Conservation (phyloP, 345 rosid species). For the Euphorbia lathyris region DNA sequence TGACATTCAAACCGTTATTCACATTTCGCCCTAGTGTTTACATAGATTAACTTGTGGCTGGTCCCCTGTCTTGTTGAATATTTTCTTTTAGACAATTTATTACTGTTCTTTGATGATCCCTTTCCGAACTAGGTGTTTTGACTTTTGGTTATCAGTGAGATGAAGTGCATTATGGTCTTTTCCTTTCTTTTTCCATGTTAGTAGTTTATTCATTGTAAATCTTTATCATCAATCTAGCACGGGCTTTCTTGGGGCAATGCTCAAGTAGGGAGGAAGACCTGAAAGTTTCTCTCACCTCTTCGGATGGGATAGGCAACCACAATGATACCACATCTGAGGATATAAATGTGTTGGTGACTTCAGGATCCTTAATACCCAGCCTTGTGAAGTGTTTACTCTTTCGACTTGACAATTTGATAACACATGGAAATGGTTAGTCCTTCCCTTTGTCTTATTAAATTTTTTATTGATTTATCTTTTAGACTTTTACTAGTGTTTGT, state of each 20-base stretch:
- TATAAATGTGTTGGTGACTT: conserved; percentile 78
- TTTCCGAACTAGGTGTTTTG: neutral
- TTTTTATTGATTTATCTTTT: neutral
- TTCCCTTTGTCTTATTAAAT: conserved; percentile 2
- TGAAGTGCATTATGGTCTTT: neutral
- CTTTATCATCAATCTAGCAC: conserved; percentile 49
- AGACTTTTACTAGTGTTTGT: neutral
- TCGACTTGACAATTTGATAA: conserved; percentile 53
- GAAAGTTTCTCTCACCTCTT: conserved; percentile 10
- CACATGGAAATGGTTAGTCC: conserved; percentile 62
- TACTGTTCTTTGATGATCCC: neutral
- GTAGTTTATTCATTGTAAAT: conserved; percentile 13
- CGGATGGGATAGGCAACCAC: conserved; percentile 18
- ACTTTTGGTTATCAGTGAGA: neutral
- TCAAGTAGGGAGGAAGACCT: conserved; percentile 44
- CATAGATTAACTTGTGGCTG: neutral
- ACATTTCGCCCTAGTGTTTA: neutral
- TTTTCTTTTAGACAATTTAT: neutral
- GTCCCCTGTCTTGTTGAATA: neutral
- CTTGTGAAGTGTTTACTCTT: conserved; percentile 82
- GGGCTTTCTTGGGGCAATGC: conserved; percentile 66
- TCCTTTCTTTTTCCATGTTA: conserved; percentile 1
- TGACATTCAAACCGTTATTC: too few species aligned
- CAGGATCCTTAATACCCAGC: conserved; percentile 88
- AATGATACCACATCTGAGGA: conserved; percentile 27